Percentiles rank a stretch among this genome's conserved stretches.
These are phyloP conservation scores for Blastomyces parvus DNA, from an alignment of 2,329 filamentous ascomycete genomes.

Conservation along the genomic window DNA sequence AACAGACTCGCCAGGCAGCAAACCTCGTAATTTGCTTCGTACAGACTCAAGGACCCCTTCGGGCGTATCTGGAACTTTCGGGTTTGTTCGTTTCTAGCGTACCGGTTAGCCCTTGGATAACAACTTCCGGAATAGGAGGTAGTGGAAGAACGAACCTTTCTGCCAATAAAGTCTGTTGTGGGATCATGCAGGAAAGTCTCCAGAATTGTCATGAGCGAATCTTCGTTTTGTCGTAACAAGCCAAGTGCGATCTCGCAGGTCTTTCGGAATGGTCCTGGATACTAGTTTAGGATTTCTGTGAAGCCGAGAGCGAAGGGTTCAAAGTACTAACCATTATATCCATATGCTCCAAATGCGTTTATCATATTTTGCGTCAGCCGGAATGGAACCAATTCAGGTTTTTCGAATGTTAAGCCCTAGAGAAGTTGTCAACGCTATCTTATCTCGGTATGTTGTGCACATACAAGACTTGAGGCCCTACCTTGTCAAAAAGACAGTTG, in stretches of 20 bases:
- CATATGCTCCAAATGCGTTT: conserved; percentile 90
- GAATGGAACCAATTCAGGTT: conserved; percentile 91
- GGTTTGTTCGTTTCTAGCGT: conserved; percentile 43
- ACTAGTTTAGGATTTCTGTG: neutral
- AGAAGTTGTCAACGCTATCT: neutral
- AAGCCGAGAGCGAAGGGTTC: neutral
- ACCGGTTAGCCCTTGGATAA: conserved; percentile 8
- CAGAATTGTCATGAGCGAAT: conserved; percentile 92
- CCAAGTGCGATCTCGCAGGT: conserved; percentile 81
- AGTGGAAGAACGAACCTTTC: conserved; percentile 40
- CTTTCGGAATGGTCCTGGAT: conserved; percentile 65
- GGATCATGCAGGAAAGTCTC: conserved; percentile 97
- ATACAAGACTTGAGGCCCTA: conserved; percentile 12
- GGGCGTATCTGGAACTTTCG: conserved; percentile 54
- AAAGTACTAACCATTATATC: conserved; percentile 57
- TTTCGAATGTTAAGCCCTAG: conserved; percentile 76
- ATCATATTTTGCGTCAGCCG: conserved; percentile 98
- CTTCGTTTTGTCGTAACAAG: conserved; percentile 80
- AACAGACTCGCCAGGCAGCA: conserved; percentile 79
- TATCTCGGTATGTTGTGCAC: conserved; percentile 13
- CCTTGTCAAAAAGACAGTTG: conserved; percentile 97
- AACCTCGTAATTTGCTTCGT: conserved; percentile 71
- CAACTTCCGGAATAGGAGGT: conserved; percentile 1
- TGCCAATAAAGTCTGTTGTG: conserved; percentile 82
- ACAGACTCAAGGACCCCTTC: conserved; percentile 84